Evolutionary conservation across 306 rosid species (phyloP).

Genomic region (Prunus dulcis): DNA sequence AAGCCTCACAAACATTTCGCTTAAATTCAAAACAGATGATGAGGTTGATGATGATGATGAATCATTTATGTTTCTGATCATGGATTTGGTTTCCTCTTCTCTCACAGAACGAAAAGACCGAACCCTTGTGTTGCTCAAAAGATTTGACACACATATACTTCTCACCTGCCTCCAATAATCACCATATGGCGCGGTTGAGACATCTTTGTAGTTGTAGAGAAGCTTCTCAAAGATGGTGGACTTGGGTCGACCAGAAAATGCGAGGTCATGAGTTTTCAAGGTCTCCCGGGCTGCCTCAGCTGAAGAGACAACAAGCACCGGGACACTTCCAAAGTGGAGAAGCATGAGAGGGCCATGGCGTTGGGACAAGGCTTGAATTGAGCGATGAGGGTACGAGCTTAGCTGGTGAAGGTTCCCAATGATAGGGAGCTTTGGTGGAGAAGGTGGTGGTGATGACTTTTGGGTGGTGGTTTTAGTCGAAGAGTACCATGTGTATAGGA

Average conservation of each 20-base stretch:
- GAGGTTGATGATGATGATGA: not conserved
- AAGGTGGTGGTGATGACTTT: constrained; percentile 29
- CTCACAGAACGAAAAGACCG: constrained; percentile 26
- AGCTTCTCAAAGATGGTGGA: constrained; percentile 13
- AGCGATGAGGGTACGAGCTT: constrained; percentile 34
- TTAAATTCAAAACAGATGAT: constrained; percentile 30
- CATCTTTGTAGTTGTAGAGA: constrained; percentile 33
- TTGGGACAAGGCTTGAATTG: constrained; percentile 30
- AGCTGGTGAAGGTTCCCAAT: constrained; percentile 50
- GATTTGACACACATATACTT: constrained; percentile 23
- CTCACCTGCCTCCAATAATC: constrained; percentile 47
- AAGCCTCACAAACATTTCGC: constrained; percentile 20
- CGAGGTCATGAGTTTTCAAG: constrained; percentile 41
- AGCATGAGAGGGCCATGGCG: constrained; percentile 45
- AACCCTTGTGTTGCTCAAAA: constrained; percentile 35
- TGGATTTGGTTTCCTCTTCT: constrained; percentile 25
- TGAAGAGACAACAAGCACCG: constrained; percentile 21
- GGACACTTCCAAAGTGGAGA: constrained; percentile 36
- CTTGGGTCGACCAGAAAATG: constrained; percentile 23
- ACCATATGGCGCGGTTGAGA: constrained; percentile 32
- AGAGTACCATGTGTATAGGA: constrained; percentile 23
- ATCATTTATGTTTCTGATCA: constrained; percentile 26
- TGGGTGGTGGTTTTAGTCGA: not conserved
- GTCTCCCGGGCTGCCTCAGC: constrained; percentile 25
- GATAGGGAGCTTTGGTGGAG: constrained; percentile 50